Evolutionary conservation across 164 flowering plant genomes (phyloP).

Genomic region (Vitis labrusca): DNA sequence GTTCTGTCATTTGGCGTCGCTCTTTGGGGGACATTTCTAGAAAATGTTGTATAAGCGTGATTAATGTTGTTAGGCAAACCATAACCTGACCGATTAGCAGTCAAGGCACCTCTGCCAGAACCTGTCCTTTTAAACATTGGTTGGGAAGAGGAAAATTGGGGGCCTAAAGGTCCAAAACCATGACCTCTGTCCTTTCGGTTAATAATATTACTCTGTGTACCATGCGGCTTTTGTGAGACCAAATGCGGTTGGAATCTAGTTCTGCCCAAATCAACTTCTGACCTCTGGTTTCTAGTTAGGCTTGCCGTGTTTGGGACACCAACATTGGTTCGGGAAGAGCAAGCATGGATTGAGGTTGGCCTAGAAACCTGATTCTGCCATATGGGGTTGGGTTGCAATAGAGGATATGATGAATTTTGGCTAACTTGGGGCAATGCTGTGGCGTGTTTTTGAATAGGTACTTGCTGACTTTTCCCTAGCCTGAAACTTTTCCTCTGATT

Average conservation of each 20-base stretch:
- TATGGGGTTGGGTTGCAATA: conserved; percentile 12
- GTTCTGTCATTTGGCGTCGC: conserved; percentile 7
- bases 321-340: conserved; percentile 25
- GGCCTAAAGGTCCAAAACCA: conserved; percentile 14
- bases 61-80: conserved; percentile 12
- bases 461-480: conserved; percentile 19
- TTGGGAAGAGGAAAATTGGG: conserved; percentile 20
- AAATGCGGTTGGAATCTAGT: conserved; percentile 21
- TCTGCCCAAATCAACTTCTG: conserved; percentile 14
- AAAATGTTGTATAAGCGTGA: conserved; percentile 6
- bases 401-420: conserved; percentile 16
- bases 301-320: conserved; percentile 23
- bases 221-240: conserved; percentile 17
- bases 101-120: conserved; percentile 11
- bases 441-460: conserved; percentile 17
- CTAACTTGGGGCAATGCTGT: conserved; percentile 10
- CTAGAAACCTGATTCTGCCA: conserved; percentile 21
- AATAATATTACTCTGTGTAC: conserved; percentile 5
- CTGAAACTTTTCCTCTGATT: conserved; percentile 39
- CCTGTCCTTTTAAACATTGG: conserved; percentile 32
- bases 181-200: conserved; percentile 21
- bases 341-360: conserved; percentile 26
- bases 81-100: conserved; percentile 13
- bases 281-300: conserved; percentile 19
- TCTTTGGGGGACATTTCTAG: conserved; percentile 5